These are phyloP conservation scores for Firmiana major DNA, from an alignment of 345 rosid genomes.

Conservation along the genomic window DNA sequence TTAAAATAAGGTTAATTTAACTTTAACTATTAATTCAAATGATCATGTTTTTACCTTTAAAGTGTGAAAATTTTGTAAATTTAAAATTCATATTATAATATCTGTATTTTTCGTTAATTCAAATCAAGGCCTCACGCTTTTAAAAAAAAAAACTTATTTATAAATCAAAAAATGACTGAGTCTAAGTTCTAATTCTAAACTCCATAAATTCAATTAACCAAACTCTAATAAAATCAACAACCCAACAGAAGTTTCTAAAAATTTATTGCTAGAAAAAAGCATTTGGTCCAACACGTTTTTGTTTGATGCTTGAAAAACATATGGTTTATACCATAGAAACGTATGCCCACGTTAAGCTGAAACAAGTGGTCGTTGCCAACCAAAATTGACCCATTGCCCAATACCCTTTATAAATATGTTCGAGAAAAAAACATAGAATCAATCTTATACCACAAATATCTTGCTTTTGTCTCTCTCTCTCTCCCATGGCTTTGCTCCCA, in stretches of 20 bases:
- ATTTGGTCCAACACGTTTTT: background rate
- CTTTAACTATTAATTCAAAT: too few relatives aligned
- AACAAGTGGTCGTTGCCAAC: constrained; percentile 5
- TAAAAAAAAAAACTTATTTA: too few relatives aligned
- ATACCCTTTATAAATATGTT: background rate
- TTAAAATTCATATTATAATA: too few relatives aligned
- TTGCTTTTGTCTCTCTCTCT: too few relatives aligned
- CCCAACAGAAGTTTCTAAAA: background rate
- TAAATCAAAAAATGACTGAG: too few relatives aligned
- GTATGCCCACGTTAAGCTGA: background rate
- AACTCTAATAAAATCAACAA: background rate
- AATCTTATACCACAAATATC: background rate
- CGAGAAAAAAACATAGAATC: background rate
- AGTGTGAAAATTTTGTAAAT: too few relatives aligned
- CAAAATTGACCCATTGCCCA: constrained; percentile 2
- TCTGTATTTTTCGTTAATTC: too few relatives aligned
- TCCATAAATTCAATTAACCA: too few relatives aligned
- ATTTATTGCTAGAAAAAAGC: background rate
- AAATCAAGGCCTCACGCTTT: too few relatives aligned
- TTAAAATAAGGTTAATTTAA: too few relatives aligned
- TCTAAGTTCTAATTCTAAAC: background rate
- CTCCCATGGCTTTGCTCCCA: constrained; percentile 31
- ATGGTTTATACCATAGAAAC: constrained; percentile 2
- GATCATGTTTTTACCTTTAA: too few relatives aligned
- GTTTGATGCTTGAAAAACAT: background rate